These are phyloP conservation scores for Erodium chrysanthum DNA, from an alignment of 441 rosid genomes.

Conservation along the genomic window DNA sequence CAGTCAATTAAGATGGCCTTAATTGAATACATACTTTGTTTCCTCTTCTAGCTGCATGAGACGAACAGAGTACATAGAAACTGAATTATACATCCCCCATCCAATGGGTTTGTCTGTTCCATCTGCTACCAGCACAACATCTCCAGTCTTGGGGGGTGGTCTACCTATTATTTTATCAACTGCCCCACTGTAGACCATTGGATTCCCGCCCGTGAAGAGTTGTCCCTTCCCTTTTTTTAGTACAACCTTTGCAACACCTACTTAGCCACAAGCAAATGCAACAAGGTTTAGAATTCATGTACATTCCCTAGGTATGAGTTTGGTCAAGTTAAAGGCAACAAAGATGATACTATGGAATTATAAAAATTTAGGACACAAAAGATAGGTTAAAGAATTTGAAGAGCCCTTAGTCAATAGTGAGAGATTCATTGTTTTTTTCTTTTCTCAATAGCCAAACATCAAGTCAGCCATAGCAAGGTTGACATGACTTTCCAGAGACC, in stretches of 20 bases:
- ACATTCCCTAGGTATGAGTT: neutral
- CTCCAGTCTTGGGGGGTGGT: conserved; percentile 79
- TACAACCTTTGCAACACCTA: conserved; percentile 74
- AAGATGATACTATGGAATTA: neutral
- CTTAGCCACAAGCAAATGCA: conserved; percentile 4
- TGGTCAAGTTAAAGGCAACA: conserved; percentile 1
- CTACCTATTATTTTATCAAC: conserved; percentile 75
- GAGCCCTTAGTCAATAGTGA: neutral
- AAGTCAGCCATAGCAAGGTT: neutral
- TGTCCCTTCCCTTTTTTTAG: conserved; percentile 81
- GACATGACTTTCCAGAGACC: neutral
- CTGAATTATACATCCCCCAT: conserved; percentile 82
- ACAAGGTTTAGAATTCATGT: conserved; percentile 4
- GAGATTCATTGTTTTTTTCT: neutral
- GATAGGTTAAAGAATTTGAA: neutral
- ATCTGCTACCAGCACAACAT: conserved; percentile 77
- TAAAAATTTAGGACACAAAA: neutral
- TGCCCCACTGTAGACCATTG: conserved; percentile 89
- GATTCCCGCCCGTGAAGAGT: conserved; percentile 75
- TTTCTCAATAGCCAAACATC: neutral
- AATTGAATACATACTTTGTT: conserved; percentile 27
- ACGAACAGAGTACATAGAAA: conserved; percentile 78
- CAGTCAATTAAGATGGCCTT: neutral
- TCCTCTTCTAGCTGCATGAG: conserved; percentile 91
- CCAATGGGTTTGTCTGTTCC: conserved; percentile 70